These are phyloP conservation scores for Coniella vitis DNA, from an alignment of 2,329 filamentous ascomycete genomes.

Conservation along the genomic window DNA sequence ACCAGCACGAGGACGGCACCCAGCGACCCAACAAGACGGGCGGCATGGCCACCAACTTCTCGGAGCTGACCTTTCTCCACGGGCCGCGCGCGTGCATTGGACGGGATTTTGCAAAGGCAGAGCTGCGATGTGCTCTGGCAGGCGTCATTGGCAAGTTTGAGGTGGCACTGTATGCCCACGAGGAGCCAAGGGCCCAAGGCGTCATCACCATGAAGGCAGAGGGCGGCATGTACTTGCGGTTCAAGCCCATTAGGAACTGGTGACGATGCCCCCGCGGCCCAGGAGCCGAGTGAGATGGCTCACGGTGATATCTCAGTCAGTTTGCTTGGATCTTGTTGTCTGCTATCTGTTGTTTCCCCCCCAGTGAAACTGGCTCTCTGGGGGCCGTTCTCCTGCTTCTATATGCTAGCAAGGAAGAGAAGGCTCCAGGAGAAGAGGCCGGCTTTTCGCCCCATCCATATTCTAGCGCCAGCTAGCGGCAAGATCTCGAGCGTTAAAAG, in stretches of 20 bases:
- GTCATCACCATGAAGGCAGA: constrained; percentile 13
- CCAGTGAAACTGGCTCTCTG: too few relatives aligned
- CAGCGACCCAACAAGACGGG: constrained; percentile 12
- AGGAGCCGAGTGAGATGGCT: too few relatives aligned
- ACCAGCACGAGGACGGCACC: constrained; percentile 18
- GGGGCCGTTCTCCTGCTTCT: too few relatives aligned
- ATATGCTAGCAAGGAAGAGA: too few relatives aligned
- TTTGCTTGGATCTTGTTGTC: too few relatives aligned
- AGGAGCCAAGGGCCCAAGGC: constrained; percentile 9
- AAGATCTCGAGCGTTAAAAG: too few relatives aligned
- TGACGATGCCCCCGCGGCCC: too few relatives aligned
- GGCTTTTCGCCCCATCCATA: too few relatives aligned
- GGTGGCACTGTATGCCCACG: constrained; percentile 6
- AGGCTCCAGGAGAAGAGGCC: too few relatives aligned
- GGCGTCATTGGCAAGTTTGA: constrained; percentile 11
- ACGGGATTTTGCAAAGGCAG: constrained; percentile 12
- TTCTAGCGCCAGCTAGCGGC: too few relatives aligned
- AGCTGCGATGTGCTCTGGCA: constrained; percentile 10
- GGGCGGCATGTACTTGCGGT: constrained; percentile 11
- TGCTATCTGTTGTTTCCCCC: too few relatives aligned
- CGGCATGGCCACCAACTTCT: constrained; percentile 9
- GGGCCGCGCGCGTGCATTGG: constrained; percentile 9
- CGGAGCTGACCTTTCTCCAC: constrained; percentile 11
- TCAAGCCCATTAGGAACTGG: constrained; percentile 6
- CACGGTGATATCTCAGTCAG: too few relatives aligned